Conservation (phyloP, 768 basidiomycete species). For the Lactarius psammicola region DNA sequence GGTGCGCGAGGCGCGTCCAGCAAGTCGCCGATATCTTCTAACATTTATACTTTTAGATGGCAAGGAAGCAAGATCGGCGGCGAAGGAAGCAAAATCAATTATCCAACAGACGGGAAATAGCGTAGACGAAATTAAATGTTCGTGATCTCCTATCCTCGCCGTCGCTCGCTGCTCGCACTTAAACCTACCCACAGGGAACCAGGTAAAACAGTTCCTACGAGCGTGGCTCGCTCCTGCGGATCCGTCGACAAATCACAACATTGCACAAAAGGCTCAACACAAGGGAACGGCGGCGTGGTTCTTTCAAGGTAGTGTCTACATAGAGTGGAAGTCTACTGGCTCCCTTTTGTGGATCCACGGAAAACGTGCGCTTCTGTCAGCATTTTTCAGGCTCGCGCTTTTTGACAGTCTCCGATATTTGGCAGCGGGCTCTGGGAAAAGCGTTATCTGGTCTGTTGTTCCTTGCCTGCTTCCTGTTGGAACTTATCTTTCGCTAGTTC, state of each 20-base stretch:
- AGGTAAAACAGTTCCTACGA: background rate
- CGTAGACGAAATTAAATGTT: background rate
- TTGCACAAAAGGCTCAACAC: background rate
- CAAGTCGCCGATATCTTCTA: background rate
- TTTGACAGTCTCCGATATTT: background rate
- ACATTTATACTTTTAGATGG: background rate
- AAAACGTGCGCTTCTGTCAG: background rate
- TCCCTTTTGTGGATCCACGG: background rate
- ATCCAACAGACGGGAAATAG: background rate
- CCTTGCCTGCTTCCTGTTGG: background rate
- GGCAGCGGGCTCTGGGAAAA: background rate
- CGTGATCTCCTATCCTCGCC: background rate
- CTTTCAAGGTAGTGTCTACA: background rate
- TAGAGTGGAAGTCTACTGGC: background rate
- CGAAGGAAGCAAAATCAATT: background rate
- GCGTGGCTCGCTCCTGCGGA: background rate
- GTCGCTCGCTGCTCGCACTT: background rate
- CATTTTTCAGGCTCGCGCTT: background rate
- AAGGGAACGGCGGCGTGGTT: background rate
- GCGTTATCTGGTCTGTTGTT: background rate
- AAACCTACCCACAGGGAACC: background rate
- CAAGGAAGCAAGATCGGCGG: too few species aligned
- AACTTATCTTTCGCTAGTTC: background rate
- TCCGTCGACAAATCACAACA: background rate
- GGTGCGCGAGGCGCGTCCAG: background rate